phyloP scores from a whole-genome alignment of 2,329 filamentous ascomycete species.

The Fusarium drepaniforme region DNA sequence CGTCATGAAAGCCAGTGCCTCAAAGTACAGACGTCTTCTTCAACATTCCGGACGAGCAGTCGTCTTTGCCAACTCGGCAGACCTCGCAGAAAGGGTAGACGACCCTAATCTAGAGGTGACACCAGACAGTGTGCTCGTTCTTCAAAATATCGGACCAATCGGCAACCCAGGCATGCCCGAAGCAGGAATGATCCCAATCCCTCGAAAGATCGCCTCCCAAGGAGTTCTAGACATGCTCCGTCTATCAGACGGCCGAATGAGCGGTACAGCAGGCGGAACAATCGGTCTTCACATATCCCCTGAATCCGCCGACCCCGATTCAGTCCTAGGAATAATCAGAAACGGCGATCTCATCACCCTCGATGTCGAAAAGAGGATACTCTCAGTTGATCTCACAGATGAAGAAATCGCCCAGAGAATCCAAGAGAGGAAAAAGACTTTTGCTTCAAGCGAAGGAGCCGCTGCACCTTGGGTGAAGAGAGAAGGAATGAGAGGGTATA shows the following conservation, averaged over 20 bases:
- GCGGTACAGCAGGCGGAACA: slow-evolving; percentile 88
- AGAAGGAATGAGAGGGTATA: slow-evolving; percentile 64
- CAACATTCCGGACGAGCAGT: slow-evolving; percentile 63
- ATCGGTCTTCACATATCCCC: slow-evolving; percentile 91
- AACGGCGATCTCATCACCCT: slow-evolving; percentile 86
- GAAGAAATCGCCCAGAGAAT: slow-evolving; percentile 76
- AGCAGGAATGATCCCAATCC: slow-evolving; percentile 72
- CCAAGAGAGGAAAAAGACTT: slow-evolving; percentile 66
- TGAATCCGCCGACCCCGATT: slow-evolving; percentile 81
- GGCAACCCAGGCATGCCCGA: slow-evolving; percentile 96
- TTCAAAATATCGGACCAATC: slow-evolving; percentile 90
- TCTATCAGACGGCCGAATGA: slow-evolving; percentile 89
- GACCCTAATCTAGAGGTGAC: slow-evolving; percentile 71
- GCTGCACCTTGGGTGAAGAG: slow-evolving; percentile 51
- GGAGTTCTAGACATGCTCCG: slow-evolving; percentile 85
- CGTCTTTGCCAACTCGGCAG: slow-evolving; percentile 81
- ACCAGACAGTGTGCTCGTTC: slow-evolving; percentile 75
- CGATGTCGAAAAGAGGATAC: slow-evolving; percentile 75
- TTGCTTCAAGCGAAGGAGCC: slow-evolving; percentile 43
- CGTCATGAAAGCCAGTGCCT: slow-evolving; percentile 90
- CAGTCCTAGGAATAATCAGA: slow-evolving; percentile 80
- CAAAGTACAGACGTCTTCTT: slow-evolving; percentile 75
- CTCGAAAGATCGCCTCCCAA: slow-evolving; percentile 82
- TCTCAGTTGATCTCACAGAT: slow-evolving; percentile 70
- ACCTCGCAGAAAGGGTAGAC: slow-evolving; percentile 75